Conservation (phyloP, 176 grass and related monocot species). For the Aegilops bicornis region DNA sequence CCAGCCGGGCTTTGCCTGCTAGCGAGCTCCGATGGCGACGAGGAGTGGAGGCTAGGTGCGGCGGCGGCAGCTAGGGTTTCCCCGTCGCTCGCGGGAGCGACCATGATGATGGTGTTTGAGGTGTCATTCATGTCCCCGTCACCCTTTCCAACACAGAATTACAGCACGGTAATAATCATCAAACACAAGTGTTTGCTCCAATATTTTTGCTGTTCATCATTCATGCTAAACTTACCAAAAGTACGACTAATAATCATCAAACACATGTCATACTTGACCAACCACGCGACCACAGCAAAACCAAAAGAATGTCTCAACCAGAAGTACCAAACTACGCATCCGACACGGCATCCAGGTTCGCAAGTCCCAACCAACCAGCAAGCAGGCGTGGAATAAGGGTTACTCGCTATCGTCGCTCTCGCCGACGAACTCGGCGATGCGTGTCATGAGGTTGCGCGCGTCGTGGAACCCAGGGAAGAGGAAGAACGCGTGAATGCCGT, state of each 20-base stretch:
- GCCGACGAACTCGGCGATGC: constrained; percentile 43
- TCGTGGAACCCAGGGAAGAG: constrained; percentile 46
- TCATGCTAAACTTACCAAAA: background rate
- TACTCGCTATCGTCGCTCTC: background rate
- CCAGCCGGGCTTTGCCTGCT: no score
- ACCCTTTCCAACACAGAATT: background rate
- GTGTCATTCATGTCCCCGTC: no score
- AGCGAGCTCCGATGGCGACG: no score
- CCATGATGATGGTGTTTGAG: no score
- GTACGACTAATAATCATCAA: background rate
- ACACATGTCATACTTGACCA: background rate
- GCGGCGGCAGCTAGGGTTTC: no score
- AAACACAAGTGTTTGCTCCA: background rate
- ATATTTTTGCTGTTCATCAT: background rate
- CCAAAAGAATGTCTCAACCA: background rate
- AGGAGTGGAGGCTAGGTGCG: no score
- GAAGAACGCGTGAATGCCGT: constrained; percentile 67
- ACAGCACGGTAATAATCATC: background rate
- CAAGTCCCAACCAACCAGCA: background rate
- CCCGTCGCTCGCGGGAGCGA: no score
- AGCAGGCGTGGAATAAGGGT: background rate
- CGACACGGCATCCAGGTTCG: background rate
- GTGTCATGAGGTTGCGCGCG: constrained; percentile 30
- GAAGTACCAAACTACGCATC: background rate
- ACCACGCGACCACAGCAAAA: background rate